A percentile compares a stretch with the other conserved stretches of the same genome.
Conservation (phyloP, 2,329 filamentous ascomycete species). For the Aspergillus pseudoviridinutans region DNA sequence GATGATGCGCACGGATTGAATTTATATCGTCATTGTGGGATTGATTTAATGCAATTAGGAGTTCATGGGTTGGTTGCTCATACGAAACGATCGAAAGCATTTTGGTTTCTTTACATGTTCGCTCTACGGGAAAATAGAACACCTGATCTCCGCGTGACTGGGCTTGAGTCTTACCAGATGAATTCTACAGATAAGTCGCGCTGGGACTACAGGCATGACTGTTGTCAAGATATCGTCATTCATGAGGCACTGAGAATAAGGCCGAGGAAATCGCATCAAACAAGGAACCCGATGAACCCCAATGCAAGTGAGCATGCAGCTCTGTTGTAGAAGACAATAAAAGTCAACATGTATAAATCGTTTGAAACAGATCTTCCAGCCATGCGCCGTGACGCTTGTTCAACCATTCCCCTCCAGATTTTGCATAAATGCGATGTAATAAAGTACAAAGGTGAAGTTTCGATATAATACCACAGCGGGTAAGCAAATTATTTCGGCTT, state of each 20-base stretch:
- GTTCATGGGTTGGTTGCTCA: conserved; percentile 36
- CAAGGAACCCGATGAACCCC: conserved; percentile 1
- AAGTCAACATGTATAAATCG: conserved; percentile 1
- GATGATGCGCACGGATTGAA: conserved; percentile 16
- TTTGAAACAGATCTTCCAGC: conserved; percentile 18
- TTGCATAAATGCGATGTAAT: conserved; percentile 6
- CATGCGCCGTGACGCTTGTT: conserved; percentile 15
- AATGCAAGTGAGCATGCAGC: background rate
- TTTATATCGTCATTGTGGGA: conserved; percentile 18
- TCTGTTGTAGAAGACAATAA: conserved; percentile 12
- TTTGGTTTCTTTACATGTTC: conserved; percentile 17
- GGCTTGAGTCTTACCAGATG: background rate
- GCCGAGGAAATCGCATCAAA: conserved; percentile 6
- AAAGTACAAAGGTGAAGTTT: conserved; percentile 12
- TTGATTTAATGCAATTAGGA: conserved; percentile 31
- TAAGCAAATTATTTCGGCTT: conserved; percentile 25
- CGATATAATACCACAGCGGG: conserved; percentile 1
- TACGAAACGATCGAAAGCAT: conserved; percentile 29
- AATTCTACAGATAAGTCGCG: background rate
- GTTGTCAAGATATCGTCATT: conserved; percentile 3
- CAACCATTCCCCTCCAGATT: conserved; percentile 5
- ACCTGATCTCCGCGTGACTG: background rate
- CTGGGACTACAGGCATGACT: background rate
- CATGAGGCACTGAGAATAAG: conserved; percentile 4
- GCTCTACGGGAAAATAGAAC: conserved; percentile 8